Percentiles rank a stretch among this genome's conserved stretches.
Evolutionary conservation across 2,329 filamentous ascomycete species (phyloP).

Genomic region (Neonectria hederae): DNA sequence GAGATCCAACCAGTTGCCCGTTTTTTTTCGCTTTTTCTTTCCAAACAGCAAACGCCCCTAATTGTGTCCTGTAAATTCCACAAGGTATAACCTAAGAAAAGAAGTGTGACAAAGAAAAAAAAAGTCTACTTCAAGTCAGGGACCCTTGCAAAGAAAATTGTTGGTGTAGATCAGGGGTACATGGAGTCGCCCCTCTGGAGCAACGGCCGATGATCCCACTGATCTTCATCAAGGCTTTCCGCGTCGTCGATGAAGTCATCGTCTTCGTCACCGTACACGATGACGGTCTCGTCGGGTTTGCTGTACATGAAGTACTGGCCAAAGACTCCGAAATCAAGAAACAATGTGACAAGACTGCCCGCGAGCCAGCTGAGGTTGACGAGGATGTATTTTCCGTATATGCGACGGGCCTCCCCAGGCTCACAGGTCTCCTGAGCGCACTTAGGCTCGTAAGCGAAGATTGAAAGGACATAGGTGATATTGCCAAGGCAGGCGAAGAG

Average conservation of each 20-base stretch:
- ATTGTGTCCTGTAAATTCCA: constrained; percentile 27
- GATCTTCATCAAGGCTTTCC: constrained; percentile 39
- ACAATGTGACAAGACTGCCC: constrained; percentile 86
- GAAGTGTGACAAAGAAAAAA: constrained; percentile 22
- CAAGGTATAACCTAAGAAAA: constrained; percentile 15
- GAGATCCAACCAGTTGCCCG: constrained; percentile 9
- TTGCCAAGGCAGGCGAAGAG: constrained; percentile 97
- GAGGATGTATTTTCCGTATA: constrained; percentile 85
- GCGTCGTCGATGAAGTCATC: constrained; percentile 38
- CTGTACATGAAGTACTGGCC: constrained; percentile 90
- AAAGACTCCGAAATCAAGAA: constrained; percentile 88
- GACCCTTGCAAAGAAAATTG: not conserved
- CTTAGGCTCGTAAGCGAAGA: constrained; percentile 86
- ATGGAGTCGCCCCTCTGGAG: constrained; percentile 46
- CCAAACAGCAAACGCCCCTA: constrained; percentile 29
- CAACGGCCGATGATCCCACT: constrained; percentile 55
- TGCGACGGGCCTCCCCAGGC: constrained; percentile 68
- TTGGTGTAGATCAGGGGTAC: constrained; percentile 29
- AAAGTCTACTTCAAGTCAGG: not conserved
- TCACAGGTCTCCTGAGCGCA: constrained; percentile 68
- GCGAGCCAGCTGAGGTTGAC: constrained; percentile 92
- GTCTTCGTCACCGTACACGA: constrained; percentile 43
- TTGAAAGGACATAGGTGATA: constrained; percentile 89
- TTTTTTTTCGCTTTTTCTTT: constrained; percentile 20
- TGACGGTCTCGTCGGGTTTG: constrained; percentile 51